A percentile compares a stretch with the other conserved stretches of the same genome.
Evolutionary conservation across 1,139 yeast species (phyloP).

Genomic region (Pichia sp.): DNA sequence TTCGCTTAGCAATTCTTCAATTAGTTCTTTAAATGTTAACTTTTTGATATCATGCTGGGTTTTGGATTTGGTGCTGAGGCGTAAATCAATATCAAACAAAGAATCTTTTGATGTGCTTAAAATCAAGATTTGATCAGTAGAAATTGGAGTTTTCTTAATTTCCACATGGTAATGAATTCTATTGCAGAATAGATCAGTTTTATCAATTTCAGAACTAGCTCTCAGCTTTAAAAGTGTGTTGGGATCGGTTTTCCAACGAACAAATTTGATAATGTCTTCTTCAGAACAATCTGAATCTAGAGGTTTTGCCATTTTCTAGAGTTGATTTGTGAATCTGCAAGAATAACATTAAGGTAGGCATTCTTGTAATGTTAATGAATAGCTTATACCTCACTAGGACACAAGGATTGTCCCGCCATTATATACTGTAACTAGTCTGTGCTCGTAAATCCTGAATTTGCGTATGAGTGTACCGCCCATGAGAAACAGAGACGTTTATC

Average conservation of each 20-base stretch:
- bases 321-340: not conserved
- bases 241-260: not conserved
- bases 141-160: not conserved
- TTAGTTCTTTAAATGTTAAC: conserved; percentile 4
- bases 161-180: conserved; percentile 1
- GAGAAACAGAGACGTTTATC: not conserved
- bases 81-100: not conserved
- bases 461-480: no score
- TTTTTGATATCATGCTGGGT: not conserved
- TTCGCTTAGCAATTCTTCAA: conserved; percentile 1
- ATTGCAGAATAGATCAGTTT: not conserved
- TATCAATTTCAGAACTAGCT: not conserved
- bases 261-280: not conserved
- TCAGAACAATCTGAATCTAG: not conserved
- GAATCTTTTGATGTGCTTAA: conserved; percentile 5
- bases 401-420: no score
- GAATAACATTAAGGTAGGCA: no score
- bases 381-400: no score
- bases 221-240: conserved; percentile 2
- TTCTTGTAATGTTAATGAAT: no score
- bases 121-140: not conserved
- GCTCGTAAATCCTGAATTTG: no score
- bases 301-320: not conserved
- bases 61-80: not conserved
- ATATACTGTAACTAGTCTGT: no score